Conservation (phyloP, 352 stramenopile genomes). For the Blastocystis sp. region DNA sequence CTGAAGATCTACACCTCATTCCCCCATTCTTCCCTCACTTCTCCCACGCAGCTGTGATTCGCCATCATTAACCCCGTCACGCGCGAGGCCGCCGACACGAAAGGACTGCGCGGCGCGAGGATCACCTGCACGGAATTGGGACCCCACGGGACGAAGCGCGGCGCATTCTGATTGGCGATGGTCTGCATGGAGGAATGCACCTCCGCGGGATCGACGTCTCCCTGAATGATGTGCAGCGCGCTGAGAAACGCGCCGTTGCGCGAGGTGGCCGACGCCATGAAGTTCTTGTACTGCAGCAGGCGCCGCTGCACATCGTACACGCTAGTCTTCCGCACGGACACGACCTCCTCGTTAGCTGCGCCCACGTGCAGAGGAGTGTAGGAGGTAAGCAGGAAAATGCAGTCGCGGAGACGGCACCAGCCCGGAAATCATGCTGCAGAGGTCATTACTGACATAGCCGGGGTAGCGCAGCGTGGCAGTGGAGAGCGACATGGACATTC, state of each 20-base stretch:
- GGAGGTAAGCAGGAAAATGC: constrained; percentile 98
- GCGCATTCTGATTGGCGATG: constrained; percentile 91
- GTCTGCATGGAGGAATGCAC: constrained; percentile 97
- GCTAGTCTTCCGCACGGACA: constrained; percentile 90
- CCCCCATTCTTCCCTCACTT: constrained; percentile 78
- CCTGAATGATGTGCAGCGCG: constrained; percentile 99
- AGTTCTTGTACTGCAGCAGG: constrained; percentile 93
- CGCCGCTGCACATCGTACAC: constrained; percentile 98
- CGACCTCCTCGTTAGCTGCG: not conserved
- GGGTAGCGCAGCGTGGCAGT: constrained; percentile 91
- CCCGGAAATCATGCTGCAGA: constrained; percentile 93
- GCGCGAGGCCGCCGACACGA: constrained; percentile 18
- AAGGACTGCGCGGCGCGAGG: constrained; percentile 38
- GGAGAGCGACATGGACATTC: constrained; percentile 95
- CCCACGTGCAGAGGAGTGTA: constrained; percentile 89
- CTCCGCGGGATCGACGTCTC: constrained; percentile 93
- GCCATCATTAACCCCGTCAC: constrained; percentile 94
- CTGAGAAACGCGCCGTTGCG: constrained; percentile 96
- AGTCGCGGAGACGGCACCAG: constrained; percentile 96
- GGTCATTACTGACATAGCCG: constrained; percentile 98
- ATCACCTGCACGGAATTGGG: constrained; percentile 94
- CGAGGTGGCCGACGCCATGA: constrained; percentile 95
- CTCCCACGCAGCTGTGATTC: constrained; percentile 94
- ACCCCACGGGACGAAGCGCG: constrained; percentile 97
- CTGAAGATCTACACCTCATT: constrained; percentile 77